Conservation (phyloP, 2,329 filamentous ascomycete species). For the Colletotrichum siamense region DNA sequence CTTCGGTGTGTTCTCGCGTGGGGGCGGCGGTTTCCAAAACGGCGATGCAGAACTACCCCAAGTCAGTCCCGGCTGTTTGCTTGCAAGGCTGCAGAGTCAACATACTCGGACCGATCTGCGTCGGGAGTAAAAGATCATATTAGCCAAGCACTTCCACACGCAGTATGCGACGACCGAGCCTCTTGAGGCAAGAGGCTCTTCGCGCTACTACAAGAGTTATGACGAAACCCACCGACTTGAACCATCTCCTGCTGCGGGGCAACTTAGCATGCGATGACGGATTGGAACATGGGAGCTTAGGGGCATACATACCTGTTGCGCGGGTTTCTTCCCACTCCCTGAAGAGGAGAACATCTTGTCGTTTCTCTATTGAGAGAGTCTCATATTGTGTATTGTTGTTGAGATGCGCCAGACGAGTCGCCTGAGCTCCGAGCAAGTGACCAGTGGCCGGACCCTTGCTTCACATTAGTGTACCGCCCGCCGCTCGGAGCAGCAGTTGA, state of each 20-base stretch:
- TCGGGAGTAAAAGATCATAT: slow-evolving; percentile 22
- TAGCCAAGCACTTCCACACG: slow-evolving; percentile 13
- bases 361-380: slow-evolving; percentile 21
- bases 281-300: neutral
- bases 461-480: slow-evolving; percentile 20
- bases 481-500: slow-evolving; percentile 21
- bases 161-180: neutral
- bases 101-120: slow-evolving; percentile 69
- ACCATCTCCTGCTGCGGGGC: slow-evolving; percentile 86
- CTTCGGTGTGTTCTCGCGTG: slow-evolving; percentile 57
- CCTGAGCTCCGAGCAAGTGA: slow-evolving; percentile 21
- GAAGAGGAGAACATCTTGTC: slow-evolving; percentile 69
- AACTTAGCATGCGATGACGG: slow-evolving; percentile 33
- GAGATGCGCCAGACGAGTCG: slow-evolving; percentile 19
- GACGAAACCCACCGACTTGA: slow-evolving; percentile 82
- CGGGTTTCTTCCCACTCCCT: slow-evolving; percentile 71
- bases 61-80: slow-evolving; percentile 31
- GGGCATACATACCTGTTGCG: slow-evolving; percentile 67
- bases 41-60: slow-evolving; percentile 77
- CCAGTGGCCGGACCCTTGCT: slow-evolving; percentile 22
- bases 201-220: slow-evolving; percentile 8
- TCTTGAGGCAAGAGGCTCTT: neutral
- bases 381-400: slow-evolving; percentile 20
- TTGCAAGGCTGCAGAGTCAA: slow-evolving; percentile 30
- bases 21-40: slow-evolving; percentile 78